Evolutionary conservation across 192 early-diverging fungal genomes (phyloP), one percentile per base, ranked within the genome.

Genomic region (Coemansia sp.): DNA sequence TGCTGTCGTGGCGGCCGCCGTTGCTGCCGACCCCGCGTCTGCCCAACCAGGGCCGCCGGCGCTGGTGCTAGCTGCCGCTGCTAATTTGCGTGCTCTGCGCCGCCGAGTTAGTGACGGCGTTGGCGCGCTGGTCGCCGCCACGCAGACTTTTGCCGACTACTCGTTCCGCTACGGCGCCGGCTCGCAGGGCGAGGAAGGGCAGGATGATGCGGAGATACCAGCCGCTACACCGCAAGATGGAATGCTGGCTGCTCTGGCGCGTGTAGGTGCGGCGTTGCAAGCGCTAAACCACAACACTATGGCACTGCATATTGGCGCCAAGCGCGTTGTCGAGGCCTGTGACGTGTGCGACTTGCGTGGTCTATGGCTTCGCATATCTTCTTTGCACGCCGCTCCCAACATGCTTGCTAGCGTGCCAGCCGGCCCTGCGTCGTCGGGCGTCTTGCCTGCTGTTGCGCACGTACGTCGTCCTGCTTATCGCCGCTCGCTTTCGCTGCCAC

Each of bases 311-410:
- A 76, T 82, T 32, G 60, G 75, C 36, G 80, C 75, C 57, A 82
- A 82, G 68, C 74, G 75, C n/a, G 80, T 82, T 10, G 50, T 82
- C 7, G 80, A 82, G 66, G 75, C 80, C 4, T 77, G 80, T 59
- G 80, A 82, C 54, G 69, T 82, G 5, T 82, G 74, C 55, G 80
- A 82, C 32, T 52, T 82, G 71, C 80, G 75, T 22, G 74, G 70
- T 17, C 75, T 82, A 57, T 82, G 80, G 80, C 80, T 77, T 20
- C 75, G 80, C 52, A 65, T 82, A 2, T 66, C 80, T 23, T 62
- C 70, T 53, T 59, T 66, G 53, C 80, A 82, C 42, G 23, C 67
- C 1, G 58, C 75, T 29, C 67, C 80, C 8, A 67, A 60, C 46
- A 57, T 62, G 4, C 66, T 82, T 51, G 68, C 71, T 59, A 76